Evolutionary conservation across 371 early-diverging fungal genomes (phyloP), one percentile per base, ranked within the genome.

Genomic region (Sporodiniella umbellata): DNA sequence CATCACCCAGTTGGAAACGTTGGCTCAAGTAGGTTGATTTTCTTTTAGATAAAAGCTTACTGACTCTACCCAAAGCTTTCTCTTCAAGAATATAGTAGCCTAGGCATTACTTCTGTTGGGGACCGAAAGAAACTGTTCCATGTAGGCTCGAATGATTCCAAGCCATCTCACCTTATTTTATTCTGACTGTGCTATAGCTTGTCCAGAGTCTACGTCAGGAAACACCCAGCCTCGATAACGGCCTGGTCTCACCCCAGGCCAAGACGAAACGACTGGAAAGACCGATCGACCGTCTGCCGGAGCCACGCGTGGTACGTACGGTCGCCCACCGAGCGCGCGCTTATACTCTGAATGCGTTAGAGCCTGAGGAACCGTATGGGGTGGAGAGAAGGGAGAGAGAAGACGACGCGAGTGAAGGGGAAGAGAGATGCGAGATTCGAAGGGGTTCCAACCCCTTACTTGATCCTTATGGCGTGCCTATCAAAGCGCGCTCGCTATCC

Each of bases 51-150:
- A n/a, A n/a, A n/a, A n/a, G n/a, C n/a, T n/a, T n/a, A n/a, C n/a
- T n/a, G n/a, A 38, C 4, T 31, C 30, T 7, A n/a, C 2, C 14
- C 1, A 37, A 33, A 83, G 77, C 67, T 90, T 48, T 84, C 85
- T 30, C 85, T 90, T 86, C 85, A 84, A 60, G 89, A 88, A 68
- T 90, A 88, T 53, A 75, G 69, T 46, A 62, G 78, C 14, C 64
- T 88, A 38, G 90, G 90, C 14, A 84, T 90, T 12, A 79, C 78
- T 37, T 71, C 79, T 28, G 83, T 85, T 77, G 83, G 86, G 33
- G 90, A 90, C 59, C 64, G 90, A 42, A 87, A 89, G 49, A 65
- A 81, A 60, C 68, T 72, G 45, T 88, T 87, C 58, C 64, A 63
- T 33, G 61, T 51, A 60, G 42, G 31, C 3, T 3, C n/a, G 22